phyloP scores from a whole-genome alignment of 257 asterid species.

The Solanum piurae region DNA sequence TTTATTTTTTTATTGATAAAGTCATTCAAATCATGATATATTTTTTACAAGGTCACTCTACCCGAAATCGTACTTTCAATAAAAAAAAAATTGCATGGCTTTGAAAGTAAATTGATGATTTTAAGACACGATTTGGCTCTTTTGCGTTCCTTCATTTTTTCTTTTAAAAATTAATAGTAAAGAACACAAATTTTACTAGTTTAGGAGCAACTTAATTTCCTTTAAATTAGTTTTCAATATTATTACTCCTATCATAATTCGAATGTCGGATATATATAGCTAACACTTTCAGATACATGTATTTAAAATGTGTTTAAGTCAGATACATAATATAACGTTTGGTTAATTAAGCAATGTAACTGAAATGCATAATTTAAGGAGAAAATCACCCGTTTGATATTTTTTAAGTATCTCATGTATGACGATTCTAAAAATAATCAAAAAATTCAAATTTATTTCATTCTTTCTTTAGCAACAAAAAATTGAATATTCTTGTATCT shows the following conservation, averaged over 20 bases:
- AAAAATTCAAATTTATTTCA: not conserved
- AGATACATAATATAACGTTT: too few relatives aligned
- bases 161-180: too few relatives aligned
- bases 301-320: too few relatives aligned
- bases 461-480: too few relatives aligned
- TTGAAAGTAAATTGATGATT: too few relatives aligned
- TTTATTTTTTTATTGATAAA: too few relatives aligned
- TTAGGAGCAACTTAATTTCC: not conserved
- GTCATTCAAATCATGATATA: not conserved
- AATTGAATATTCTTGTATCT: too few relatives aligned
- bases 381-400: not conserved
- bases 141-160: not conserved
- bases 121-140: not conserved
- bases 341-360: not conserved
- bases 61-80: not conserved
- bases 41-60: not conserved
- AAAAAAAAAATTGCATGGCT: not conserved
- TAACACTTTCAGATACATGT: rapidly evolving
- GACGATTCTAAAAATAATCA: too few relatives aligned
- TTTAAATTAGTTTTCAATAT: not conserved
- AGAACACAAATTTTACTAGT: too few relatives aligned
- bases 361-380: not conserved
- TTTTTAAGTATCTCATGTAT: not conserved
- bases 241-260: not conserved
- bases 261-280: too few relatives aligned